These are phyloP conservation scores for Phytophthora vignae DNA, from an alignment of 352 stramenopile species.

Conservation along the genomic window DNA sequence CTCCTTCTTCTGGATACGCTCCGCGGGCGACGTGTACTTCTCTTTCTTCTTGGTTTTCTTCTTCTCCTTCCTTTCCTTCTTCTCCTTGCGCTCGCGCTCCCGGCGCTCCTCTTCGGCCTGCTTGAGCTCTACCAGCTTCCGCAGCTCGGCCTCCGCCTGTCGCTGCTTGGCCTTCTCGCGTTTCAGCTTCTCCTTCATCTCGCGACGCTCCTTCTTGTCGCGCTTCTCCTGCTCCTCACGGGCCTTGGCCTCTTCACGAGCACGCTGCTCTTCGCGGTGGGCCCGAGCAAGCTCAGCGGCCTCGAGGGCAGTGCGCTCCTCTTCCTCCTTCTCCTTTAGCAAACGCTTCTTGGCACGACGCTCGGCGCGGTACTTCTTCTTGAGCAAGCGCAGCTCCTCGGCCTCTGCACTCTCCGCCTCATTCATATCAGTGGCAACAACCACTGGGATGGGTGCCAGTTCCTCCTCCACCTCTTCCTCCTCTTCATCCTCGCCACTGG, in stretches of 20 bases:
- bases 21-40: conserved; percentile 65
- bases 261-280: conserved; percentile 49
- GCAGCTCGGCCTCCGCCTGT: conserved; percentile 46
- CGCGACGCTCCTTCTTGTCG: conserved; percentile 48
- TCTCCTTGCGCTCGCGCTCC: conserved; percentile 42
- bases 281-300: conserved; percentile 48
- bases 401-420: conserved; percentile 30
- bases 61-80: conserved; percentile 50
- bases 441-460: not conserved
- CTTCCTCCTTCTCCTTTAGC: conserved; percentile 49
- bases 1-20: conserved; percentile 63
- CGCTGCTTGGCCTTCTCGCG: conserved; percentile 48
- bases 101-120: conserved; percentile 51
- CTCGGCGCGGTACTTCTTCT: conserved; percentile 51
- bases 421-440: not conserved
- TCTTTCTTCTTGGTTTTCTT: conserved; percentile 63
- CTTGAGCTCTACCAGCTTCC: conserved; percentile 48
- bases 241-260: conserved; percentile 49
- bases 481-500: conserved; percentile 24
- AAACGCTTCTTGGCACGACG: conserved; percentile 48
- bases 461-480: conserved; percentile 27
- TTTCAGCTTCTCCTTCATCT: conserved; percentile 53
- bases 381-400: conserved; percentile 42
- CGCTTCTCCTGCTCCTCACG: conserved; percentile 50
- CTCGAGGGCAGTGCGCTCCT: conserved; percentile 39